These are phyloP conservation scores for Lycium barbarum DNA, from an alignment of 257 asterid species.

Conservation along the genomic window DNA sequence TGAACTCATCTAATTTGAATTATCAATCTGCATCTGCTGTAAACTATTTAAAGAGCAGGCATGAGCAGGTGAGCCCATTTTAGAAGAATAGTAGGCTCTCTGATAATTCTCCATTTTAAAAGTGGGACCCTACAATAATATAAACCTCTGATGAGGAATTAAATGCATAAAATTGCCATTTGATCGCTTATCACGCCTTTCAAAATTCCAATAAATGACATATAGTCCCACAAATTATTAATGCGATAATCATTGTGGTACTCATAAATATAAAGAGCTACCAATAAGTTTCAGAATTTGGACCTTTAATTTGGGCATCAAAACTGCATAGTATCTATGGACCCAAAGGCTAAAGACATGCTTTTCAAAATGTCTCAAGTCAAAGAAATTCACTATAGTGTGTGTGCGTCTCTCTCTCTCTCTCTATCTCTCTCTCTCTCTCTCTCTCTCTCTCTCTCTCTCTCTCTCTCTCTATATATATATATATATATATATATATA, in stretches of 20 bases:
- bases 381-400: too few relatives aligned
- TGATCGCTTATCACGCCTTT: constrained; percentile 3
- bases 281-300: neutral
- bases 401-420: too few relatives aligned
- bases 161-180: constrained; percentile 24
- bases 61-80: neutral
- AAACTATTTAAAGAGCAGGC: neutral
- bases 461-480: too few relatives aligned
- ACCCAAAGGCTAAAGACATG: too few relatives aligned
- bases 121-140: neutral
- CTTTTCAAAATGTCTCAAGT: too few relatives aligned
- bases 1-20: too few relatives aligned
- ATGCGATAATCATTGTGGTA: neutral
- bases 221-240: constrained; percentile 19
- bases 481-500: too few relatives aligned
- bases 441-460: too few relatives aligned
- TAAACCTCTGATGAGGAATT: neutral
- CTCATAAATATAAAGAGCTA: neutral
- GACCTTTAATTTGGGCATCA: neutral
- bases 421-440: too few relatives aligned
- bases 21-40: too few relatives aligned
- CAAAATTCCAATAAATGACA: constrained; percentile 12
- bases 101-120: neutral
- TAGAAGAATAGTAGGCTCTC: neutral
- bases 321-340: too few relatives aligned